Evolutionary conservation across 352 stramenopile species (phyloP).

Genomic region (Globisporangium apiculatum): DNA sequence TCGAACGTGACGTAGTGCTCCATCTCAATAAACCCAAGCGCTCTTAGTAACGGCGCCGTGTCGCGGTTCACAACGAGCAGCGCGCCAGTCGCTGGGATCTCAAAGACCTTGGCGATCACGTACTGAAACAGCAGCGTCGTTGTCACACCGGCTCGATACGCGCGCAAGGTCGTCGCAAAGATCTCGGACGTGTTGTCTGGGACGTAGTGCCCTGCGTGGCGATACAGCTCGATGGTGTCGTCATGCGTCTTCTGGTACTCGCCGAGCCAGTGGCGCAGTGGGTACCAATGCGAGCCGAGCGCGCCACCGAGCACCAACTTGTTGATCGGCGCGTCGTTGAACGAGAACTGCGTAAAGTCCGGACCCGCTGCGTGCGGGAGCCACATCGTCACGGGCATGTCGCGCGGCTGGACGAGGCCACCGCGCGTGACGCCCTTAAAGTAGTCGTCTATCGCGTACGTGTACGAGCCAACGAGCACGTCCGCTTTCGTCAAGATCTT

Average conservation of each 20-base stretch:
- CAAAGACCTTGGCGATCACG: constrained; percentile 71
- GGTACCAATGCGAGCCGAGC: constrained; percentile 47
- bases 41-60: constrained; percentile 37
- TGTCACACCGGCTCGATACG: constrained; percentile 66
- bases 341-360: constrained; percentile 50
- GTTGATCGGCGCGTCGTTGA: constrained; percentile 69
- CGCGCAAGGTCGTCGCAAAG: constrained; percentile 61
- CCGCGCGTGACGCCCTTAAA: constrained; percentile 42
- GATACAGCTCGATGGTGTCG: constrained; percentile 54
- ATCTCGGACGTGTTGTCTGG: constrained; percentile 53
- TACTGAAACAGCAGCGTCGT: constrained; percentile 75
- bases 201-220: constrained; percentile 50
- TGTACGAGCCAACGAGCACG: constrained; percentile 64
- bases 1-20: constrained; percentile 66
- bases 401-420: constrained; percentile 31
- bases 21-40: constrained; percentile 42
- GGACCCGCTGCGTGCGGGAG: constrained; percentile 54
- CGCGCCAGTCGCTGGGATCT: constrained; percentile 67
- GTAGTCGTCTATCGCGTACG: constrained; percentile 76
- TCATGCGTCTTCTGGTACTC: constrained; percentile 38
- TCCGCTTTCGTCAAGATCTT: constrained; percentile 59
- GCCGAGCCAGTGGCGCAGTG: constrained; percentile 61
- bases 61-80: constrained; percentile 66
- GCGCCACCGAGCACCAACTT: constrained; percentile 66
- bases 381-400: constrained; percentile 61